phyloP scores from a whole-genome alignment of 495 filamentous ascomycete genomes.

The Hypoxylon perforatum region DNA sequence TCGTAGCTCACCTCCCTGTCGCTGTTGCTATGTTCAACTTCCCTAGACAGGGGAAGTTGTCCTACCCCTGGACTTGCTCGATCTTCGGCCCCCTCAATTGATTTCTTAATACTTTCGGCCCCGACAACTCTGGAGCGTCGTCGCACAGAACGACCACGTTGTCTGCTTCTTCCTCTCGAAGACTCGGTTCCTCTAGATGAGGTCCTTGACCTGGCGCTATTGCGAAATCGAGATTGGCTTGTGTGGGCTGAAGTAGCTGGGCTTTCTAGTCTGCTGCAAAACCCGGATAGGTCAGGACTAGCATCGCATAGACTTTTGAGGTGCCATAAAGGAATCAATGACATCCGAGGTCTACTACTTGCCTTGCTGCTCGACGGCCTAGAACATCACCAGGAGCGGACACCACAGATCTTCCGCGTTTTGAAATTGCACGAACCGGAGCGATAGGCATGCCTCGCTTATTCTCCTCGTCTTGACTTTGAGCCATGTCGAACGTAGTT shows the following conservation, averaged over 20 bases:
- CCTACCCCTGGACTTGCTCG: neutral
- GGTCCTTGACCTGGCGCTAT: neutral
- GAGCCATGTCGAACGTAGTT: neutral
- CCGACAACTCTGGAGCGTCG: conserved; percentile 7
- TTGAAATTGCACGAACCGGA: conserved; percentile 24
- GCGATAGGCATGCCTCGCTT: conserved; percentile 23
- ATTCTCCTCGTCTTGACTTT: neutral
- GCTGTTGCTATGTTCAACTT: neutral
- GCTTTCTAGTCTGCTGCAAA: neutral
- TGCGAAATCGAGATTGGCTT: neutral
- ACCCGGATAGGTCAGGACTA: neutral
- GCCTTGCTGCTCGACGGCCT: conserved; percentile 8
- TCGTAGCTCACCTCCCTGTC: conserved; percentile 12
- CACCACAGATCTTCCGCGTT: conserved; percentile 27
- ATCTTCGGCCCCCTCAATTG: neutral
- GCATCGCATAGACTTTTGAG: neutral
- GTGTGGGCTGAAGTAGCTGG: neutral
- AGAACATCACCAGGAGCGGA: conserved; percentile 31
- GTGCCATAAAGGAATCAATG: too few relatives aligned
- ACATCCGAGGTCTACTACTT: neutral
- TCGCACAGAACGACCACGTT: neutral
- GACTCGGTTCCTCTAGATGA: neutral
- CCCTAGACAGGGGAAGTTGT: conserved; percentile 7
- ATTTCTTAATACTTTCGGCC: neutral
- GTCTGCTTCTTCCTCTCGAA: neutral